phyloP scores from a whole-genome alignment of 495 filamentous ascomycete genomes.

The Tuber umbilicatum region DNA sequence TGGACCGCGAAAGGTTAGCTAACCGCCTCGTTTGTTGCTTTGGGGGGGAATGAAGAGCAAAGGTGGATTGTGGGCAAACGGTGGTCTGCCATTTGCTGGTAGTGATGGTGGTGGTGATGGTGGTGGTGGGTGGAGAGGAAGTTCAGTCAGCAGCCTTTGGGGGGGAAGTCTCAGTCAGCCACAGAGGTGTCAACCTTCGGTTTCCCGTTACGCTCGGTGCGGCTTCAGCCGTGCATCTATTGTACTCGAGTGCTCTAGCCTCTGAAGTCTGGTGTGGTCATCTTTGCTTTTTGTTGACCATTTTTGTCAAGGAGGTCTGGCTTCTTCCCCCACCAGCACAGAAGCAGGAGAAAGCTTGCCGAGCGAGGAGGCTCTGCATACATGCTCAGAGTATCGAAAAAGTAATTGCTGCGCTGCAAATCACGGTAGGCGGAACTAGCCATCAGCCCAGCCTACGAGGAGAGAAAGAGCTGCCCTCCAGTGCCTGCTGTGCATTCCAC shows the following conservation, averaged over 20 bases:
- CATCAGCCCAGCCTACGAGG: constrained; percentile 18
- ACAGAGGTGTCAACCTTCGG: constrained; percentile 34
- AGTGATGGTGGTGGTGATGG: neutral
- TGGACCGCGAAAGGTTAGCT: constrained; percentile 32
- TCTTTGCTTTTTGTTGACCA: constrained; percentile 4
- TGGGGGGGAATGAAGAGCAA: constrained; percentile 9
- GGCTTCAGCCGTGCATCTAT: constrained; percentile 2
- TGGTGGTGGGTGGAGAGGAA: constrained; percentile 14
- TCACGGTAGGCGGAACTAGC: constrained; percentile 32
- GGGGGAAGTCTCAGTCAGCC: constrained; percentile 32
- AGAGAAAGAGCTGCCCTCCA: neutral
- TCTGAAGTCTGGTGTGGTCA: constrained; percentile 4
- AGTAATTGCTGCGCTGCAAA: constrained; percentile 27
- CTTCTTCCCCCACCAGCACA: neutral
- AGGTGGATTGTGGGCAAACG: constrained; percentile 32
- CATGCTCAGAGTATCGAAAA: constrained; percentile 24
- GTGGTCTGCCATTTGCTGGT: constrained; percentile 26
- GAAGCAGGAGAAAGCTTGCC: constrained; percentile 2
- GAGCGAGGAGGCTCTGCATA: constrained; percentile 10
- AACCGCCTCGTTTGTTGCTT: constrained; percentile 35
- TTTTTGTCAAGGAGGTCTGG: neutral
- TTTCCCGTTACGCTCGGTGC: constrained; percentile 20
- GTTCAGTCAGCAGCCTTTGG: constrained; percentile 17
- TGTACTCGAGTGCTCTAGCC: neutral
- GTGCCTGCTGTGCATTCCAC: constrained; percentile 34